Percentiles rank a stretch among this genome's conserved stretches.
phyloP scores from a whole-genome alignment of 495 filamentous ascomycete species.

The Neurospora hispaniola region DNA sequence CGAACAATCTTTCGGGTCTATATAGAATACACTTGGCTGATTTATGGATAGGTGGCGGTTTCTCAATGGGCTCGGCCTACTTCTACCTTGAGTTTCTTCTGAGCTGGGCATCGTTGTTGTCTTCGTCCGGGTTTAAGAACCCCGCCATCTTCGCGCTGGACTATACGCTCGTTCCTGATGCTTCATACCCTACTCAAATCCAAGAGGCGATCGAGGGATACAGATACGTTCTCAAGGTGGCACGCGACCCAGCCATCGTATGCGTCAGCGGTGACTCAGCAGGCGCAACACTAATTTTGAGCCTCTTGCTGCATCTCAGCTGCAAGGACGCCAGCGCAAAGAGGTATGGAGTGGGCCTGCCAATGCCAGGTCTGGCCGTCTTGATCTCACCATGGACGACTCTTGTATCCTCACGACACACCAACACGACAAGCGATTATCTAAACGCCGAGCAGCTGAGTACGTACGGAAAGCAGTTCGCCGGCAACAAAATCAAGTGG shows the following conservation, averaged over 20 bases:
- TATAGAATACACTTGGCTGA: background rate
- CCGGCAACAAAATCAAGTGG: constrained; percentile 33
- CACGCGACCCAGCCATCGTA: constrained; percentile 42
- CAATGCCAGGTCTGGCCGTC: constrained; percentile 39
- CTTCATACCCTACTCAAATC: constrained; percentile 56
- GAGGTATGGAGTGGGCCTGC: constrained; percentile 9
- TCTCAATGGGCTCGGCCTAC: constrained; percentile 64
- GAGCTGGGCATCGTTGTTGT: constrained; percentile 49
- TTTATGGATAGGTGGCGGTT: constrained; percentile 50
- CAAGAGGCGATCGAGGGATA: constrained; percentile 56
- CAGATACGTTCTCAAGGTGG: constrained; percentile 47
- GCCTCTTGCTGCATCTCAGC: constrained; percentile 51
- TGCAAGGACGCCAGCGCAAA: constrained; percentile 13
- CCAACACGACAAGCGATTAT: constrained; percentile 52
- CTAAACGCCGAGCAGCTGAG: constrained; percentile 44
- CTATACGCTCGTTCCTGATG: constrained; percentile 69
- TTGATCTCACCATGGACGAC: constrained; percentile 53
- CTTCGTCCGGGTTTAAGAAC: constrained; percentile 50
- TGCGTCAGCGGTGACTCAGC: constrained; percentile 66
- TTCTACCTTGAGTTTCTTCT: constrained; percentile 77
- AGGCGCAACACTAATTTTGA: constrained; percentile 57
- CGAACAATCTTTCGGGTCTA: background rate
- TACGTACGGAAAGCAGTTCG: constrained; percentile 54
- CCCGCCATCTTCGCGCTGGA: constrained; percentile 71
- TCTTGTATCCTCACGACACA: constrained; percentile 43